phyloP scores from a whole-genome alignment of 495 filamentous ascomycete genomes.

The Aspergillus saccharolyticus region DNA sequence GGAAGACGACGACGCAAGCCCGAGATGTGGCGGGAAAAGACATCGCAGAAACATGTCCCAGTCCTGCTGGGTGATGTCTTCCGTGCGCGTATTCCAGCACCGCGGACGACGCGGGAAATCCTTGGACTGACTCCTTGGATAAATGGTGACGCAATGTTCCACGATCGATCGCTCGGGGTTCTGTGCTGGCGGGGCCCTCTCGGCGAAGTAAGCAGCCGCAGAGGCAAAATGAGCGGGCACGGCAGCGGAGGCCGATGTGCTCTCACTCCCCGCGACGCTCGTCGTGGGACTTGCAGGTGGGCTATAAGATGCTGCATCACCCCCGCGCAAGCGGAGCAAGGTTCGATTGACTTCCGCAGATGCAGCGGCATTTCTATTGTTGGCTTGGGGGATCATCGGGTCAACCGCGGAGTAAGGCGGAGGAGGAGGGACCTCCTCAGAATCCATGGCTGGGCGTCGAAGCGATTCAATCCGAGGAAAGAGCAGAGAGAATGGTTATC shows the following conservation, averaged over 20 bases:
- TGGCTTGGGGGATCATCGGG: slow-evolving; percentile 28
- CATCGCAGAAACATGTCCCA: slow-evolving; percentile 50
- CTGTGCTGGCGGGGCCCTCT: slow-evolving; percentile 27
- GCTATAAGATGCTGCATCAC: slow-evolving; percentile 12
- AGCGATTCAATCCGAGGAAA: background rate
- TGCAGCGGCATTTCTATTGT: slow-evolving; percentile 18
- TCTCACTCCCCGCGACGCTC: slow-evolving; percentile 15
- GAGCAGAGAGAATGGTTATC: background rate
- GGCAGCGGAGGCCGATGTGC: slow-evolving; percentile 5
- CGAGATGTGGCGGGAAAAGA: slow-evolving; percentile 41
- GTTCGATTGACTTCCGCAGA: slow-evolving; percentile 11
- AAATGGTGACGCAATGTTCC: slow-evolving; percentile 42
- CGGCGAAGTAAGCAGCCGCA: slow-evolving; percentile 42
- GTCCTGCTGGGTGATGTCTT: slow-evolving; percentile 44
- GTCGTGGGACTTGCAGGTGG: slow-evolving; percentile 15
- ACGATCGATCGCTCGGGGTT: slow-evolving; percentile 25
- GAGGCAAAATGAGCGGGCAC: slow-evolving; percentile 37
- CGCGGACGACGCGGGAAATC: slow-evolving; percentile 45
- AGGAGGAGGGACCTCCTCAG: slow-evolving; percentile 38
- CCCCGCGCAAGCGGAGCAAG: slow-evolving; percentile 17
- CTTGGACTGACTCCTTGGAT: slow-evolving; percentile 40
- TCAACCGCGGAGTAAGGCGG: slow-evolving; percentile 45
- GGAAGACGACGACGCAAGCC: slow-evolving; percentile 35
- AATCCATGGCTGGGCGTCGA: slow-evolving; percentile 27
- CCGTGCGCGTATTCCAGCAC: slow-evolving; percentile 32